Conservation (phyloP, 129 eudicot species). For the Artemisia tridentata region DNA sequence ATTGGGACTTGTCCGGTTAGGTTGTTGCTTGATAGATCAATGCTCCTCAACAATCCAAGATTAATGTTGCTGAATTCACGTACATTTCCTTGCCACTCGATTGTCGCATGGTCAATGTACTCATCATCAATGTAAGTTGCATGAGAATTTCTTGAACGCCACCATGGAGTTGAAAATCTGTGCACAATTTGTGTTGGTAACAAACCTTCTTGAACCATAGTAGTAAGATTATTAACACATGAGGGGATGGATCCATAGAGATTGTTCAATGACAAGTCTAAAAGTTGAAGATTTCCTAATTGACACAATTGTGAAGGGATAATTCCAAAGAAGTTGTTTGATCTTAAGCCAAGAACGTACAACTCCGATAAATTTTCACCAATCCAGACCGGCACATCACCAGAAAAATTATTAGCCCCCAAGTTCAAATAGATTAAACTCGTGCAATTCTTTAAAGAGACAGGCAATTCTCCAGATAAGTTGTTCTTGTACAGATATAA, state of each 20-base stretch:
- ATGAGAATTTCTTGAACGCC: not conserved
- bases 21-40: slow-evolving; percentile 36
- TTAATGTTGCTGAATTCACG: slow-evolving; percentile 12
- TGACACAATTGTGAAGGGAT: slow-evolving; percentile 21
- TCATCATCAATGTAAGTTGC: no score
- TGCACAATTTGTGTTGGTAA: not conserved
- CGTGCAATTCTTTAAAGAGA: not conserved
- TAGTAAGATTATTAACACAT: slow-evolving; percentile 17
- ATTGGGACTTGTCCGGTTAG: slow-evolving; percentile 35
- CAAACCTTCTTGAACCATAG: slow-evolving; percentile 9
- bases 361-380: not conserved
- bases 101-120: not conserved
- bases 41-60: slow-evolving; percentile 28
- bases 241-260: slow-evolving; percentile 25
- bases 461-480: not conserved
- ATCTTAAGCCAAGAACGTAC: not conserved
- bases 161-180: not conserved
- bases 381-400: not conserved
- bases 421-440: not conserved
- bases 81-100: slow-evolving; percentile 32
- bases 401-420: not conserved
- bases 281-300: slow-evolving; percentile 16
- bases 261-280: slow-evolving; percentile 36
- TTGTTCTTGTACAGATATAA: not conserved
- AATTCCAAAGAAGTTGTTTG: slow-evolving; percentile 6